Evolutionary conservation across 768 basidiomycete species (phyloP).

Genomic region (Mycena belliarum): DNA sequence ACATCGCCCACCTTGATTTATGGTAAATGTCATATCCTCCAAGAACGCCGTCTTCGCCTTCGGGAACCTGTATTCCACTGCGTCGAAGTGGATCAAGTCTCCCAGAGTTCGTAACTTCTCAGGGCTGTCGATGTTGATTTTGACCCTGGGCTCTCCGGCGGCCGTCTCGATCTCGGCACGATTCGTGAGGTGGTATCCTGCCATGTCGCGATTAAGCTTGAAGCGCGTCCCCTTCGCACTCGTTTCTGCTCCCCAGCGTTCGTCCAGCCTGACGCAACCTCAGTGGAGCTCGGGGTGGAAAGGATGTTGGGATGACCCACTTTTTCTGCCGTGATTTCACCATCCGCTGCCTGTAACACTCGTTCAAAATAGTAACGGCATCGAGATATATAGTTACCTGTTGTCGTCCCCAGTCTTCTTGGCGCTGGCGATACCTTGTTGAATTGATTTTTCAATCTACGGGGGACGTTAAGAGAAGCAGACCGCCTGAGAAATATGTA

Average conservation of each 20-base stretch:
- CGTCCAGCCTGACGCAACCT: slow-evolving; percentile 33
- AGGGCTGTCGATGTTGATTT: slow-evolving; percentile 34
- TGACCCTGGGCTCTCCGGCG: slow-evolving; percentile 37
- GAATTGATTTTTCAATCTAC: slow-evolving; percentile 57
- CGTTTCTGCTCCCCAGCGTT: slow-evolving; percentile 40
- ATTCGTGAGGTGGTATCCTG: slow-evolving; percentile 39
- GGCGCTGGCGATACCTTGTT: slow-evolving; percentile 48
- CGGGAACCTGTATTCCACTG: slow-evolving; percentile 36
- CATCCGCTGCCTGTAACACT: slow-evolving; percentile 36
- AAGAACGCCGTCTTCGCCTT: slow-evolving; percentile 24
- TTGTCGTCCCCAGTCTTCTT: slow-evolving; percentile 66
- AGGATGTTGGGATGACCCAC: slow-evolving; percentile 35
- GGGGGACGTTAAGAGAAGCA: background rate
- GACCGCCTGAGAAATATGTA: too few relatives aligned
- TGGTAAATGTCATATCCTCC: slow-evolving; percentile 35
- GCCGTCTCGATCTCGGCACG: slow-evolving; percentile 42
- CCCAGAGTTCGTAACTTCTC: slow-evolving; percentile 34
- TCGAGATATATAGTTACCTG: slow-evolving; percentile 22
- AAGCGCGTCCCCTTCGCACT: slow-evolving; percentile 47
- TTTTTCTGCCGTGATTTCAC: slow-evolving; percentile 64
- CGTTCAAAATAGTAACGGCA: slow-evolving; percentile 6
- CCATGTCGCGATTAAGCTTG: slow-evolving; percentile 56
- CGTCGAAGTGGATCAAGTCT: slow-evolving; percentile 30
- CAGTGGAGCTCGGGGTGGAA: background rate
- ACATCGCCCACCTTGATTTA: slow-evolving; percentile 38